Conservation (phyloP, 352 stramenopile species). For the Phytopythium boreale region DNA sequence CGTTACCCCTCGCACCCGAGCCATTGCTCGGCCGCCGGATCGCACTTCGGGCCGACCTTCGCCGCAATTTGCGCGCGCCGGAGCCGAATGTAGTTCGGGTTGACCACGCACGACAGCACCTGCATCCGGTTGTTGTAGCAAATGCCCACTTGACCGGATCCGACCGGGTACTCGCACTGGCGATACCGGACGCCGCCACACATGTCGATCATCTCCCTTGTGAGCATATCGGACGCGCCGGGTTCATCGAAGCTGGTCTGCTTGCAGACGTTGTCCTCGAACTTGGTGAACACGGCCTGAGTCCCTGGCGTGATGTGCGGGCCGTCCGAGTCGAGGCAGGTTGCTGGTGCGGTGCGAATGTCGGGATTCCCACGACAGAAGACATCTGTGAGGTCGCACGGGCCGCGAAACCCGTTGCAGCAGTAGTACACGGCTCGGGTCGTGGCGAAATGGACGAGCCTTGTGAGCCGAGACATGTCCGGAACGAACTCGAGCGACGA, state of each 20-base stretch:
- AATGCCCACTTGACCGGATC: conserved; percentile 11
- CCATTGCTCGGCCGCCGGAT: conserved; percentile 20
- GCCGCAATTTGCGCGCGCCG: conserved; percentile 19
- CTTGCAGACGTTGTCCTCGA: conserved; percentile 9
- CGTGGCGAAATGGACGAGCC: conserved; percentile 17
- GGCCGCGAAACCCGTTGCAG: conserved; percentile 31
- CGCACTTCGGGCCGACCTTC: conserved; percentile 11
- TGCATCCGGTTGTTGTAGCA: conserved; percentile 27
- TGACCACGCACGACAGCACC: conserved; percentile 14
- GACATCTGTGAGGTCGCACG: conserved; percentile 17
- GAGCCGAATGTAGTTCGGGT: conserved; percentile 9
- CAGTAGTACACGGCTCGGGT: conserved; percentile 17
- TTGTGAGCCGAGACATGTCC: conserved; percentile 13
- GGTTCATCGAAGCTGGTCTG: conserved; percentile 9
- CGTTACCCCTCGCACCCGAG: conserved; percentile 14
- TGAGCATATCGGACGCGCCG: conserved; percentile 2
- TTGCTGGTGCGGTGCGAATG: conserved; percentile 8
- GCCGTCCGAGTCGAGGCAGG: conserved; percentile 10
- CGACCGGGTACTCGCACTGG: conserved; percentile 6
- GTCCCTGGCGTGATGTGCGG: conserved; percentile 12
- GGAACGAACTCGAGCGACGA: conserved; percentile 17
- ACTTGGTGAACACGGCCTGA: conserved; percentile 8
- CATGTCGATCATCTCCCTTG: conserved; percentile 6
- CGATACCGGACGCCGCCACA: conserved; percentile 6
- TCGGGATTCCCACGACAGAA: conserved; percentile 14